Conservation (phyloP, 768 basidiomycete genomes). For the Suillus occidentalis region DNA sequence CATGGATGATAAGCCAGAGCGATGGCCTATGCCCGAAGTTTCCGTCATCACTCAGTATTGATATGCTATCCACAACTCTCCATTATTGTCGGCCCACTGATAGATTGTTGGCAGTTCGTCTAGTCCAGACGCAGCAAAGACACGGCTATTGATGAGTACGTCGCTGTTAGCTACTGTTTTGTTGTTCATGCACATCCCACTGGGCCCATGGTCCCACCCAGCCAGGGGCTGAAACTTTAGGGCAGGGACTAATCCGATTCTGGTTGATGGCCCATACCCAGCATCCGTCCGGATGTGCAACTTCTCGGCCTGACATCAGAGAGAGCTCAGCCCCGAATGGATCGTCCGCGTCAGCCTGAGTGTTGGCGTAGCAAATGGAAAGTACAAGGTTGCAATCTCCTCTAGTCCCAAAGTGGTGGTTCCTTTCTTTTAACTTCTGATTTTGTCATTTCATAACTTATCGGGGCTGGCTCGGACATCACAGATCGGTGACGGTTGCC, state of each 20-base stretch:
- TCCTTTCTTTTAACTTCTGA: not conserved
- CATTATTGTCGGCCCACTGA: not conserved
- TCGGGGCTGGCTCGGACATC: not conserved
- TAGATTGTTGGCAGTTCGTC: not conserved
- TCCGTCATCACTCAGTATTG: not conserved
- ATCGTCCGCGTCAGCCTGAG: conserved; percentile 68
- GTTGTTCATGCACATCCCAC: not conserved
- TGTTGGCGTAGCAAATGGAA: conserved; percentile 79
- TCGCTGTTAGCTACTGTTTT: not conserved
- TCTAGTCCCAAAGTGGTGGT: not conserved
- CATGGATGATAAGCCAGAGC: not conserved
- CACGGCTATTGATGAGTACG: not conserved
- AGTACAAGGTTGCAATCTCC: conserved; percentile 59
- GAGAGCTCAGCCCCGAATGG: conserved; percentile 51
- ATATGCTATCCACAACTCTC: not conserved
- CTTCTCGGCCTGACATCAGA: not conserved
- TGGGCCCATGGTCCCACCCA: not conserved
- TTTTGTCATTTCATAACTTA: not conserved
- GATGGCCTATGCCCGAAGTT: not conserved
- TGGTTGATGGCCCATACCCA: not conserved
- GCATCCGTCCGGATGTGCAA: not conserved
- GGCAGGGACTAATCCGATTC: not conserved
- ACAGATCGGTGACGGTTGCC: not conserved
- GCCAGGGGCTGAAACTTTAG: not conserved
- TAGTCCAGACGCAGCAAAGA: not conserved